Base-by-base conservation (phyloP, 805 yeast species). In the Kodamaea lidongshanica region DNA sequence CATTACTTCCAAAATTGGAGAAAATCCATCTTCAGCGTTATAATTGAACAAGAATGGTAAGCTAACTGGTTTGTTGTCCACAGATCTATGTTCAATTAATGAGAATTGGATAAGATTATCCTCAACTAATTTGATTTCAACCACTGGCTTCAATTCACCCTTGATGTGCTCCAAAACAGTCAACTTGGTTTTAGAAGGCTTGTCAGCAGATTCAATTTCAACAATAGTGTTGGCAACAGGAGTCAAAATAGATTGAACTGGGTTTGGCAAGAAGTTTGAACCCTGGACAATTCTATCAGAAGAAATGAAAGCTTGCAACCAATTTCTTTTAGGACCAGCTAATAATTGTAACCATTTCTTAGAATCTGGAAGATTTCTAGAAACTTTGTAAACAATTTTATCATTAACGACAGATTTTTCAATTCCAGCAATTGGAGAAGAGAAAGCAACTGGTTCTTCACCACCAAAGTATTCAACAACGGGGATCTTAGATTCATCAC, bases 251-350 rank as follows among this genome's bases (percentile, higher is more conserved):
- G 79, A 77, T 50, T 75, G 82, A 30, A 79, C 72, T 17, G 97
- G 85, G 61, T 88, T 92, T 23, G 74, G 53, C 41, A 76, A 79
- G 49, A 80, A 88, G 62, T 79, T 76, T 42, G 74, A 67, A 34
- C 84, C 95, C 66, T 92, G 97, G 37, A 87, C 92, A 52, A 85
- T 67, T 56, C 84, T 77, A 33, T 75, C 70, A 42, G 89, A 70
- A 14, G 88, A 67, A 41, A 92, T 67, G 58, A 92, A 77, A 18
- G 97, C 96, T 47, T 80, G 82, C 63, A 94, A 77, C 99, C 99
- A 92, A 57, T 73, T 75, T 50, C 74, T 74, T 38, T 68, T 53
- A 31, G 70, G 53, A 40, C 97, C 97, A 34, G 95, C 95, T 45
- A 92, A 67, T 36, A 79, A 64, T 32, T 75, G 63, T 50, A 83